phyloP scores from a whole-genome alignment of 148 eudicot species.

The Amaranthus cruentus region DNA sequence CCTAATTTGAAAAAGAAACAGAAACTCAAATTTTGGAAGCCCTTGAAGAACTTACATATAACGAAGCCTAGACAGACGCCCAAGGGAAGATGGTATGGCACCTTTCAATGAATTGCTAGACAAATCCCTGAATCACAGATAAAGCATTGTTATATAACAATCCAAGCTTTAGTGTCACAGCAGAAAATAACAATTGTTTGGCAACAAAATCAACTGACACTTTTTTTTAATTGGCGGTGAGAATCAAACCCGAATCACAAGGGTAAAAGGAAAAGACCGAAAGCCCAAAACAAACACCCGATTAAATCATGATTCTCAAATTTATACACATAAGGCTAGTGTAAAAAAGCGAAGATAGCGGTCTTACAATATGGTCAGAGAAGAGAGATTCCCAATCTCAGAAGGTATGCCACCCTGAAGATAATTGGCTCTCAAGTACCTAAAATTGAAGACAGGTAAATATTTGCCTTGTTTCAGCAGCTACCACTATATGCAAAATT shows the following conservation, averaged over 20 bases:
- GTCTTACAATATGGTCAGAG: conserved; percentile 71
- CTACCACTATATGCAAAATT: not conserved
- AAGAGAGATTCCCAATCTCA: conserved; percentile 75
- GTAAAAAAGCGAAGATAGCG: not conserved
- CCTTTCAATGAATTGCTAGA: conserved; percentile 86
- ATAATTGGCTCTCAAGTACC: conserved; percentile 86
- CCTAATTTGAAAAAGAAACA: not conserved
- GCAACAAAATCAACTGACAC: too few relatives aligned
- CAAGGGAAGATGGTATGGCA: conserved; percentile 87
- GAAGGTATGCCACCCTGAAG: conserved; percentile 96
- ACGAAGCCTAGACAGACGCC: conserved; percentile 65
- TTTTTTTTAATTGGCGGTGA: too few relatives aligned
- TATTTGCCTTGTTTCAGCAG: not conserved
- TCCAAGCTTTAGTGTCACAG: not conserved
- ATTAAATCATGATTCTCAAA: not conserved
- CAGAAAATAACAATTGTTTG: too few relatives aligned
- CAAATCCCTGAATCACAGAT: conserved; percentile 54
- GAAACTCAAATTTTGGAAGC: not conserved
- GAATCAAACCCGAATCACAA: too few relatives aligned
- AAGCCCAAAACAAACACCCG: too few relatives aligned
- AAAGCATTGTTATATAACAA: not conserved
- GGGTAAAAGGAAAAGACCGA: too few relatives aligned
- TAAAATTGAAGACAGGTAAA: conserved; percentile 9
- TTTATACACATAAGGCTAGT: not conserved
- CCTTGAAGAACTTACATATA: conserved; percentile 51